Evolutionary conservation across 2,329 filamentous ascomycete genomes (phyloP), one percentile per base, ranked within the genome.

Genomic region (Mariannaea elegans): DNA sequence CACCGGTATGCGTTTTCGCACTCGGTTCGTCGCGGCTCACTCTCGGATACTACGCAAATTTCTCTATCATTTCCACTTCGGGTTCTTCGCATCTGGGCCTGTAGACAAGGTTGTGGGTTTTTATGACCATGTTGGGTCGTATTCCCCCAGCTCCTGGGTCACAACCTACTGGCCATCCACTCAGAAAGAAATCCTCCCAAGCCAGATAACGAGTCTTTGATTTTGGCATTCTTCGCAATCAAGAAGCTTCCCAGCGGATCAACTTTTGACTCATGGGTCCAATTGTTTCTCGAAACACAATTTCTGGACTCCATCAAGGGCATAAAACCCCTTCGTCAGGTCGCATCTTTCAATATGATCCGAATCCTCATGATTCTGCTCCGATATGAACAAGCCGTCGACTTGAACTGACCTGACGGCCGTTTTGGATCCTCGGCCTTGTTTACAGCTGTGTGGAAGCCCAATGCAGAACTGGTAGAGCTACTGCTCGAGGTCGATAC

Each of bases 401-500:
- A 66, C 13, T 24, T 71, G 18, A 56, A 70, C 10, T 56, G 56
- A 9, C 59, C 48, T 12, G 69, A 64, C 2, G 68, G 69, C 1
- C 58, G 68, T 2, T 69, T 61, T 49, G 46, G 42, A 7, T 69
- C 66, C 5, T 55, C 68, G 12, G 68, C 69, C 9, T 45, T 71
- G 16, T 68, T 62, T 4, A 61, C 66, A 2, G 70, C 69, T 3
- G 27, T 70, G 6, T 68, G 59, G 49, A 59, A 65, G 19, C 18
- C 50, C 12, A 65, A 66, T 21, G 13, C 48, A 3, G 63, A 70
- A 53, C 62, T 65, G 2, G 67, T 61, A 2, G 59, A 62, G 56
- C n/a, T 72, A 24, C 52, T 72, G 2, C 42, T 73, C 4, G 45
- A 64, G 12, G 70, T 68, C 7, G 71, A 70, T 9, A 69, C 70